phyloP scores from a whole-genome alignment of 2,329 filamentous ascomycete species.

The Dothideomycetes sp. region DNA sequence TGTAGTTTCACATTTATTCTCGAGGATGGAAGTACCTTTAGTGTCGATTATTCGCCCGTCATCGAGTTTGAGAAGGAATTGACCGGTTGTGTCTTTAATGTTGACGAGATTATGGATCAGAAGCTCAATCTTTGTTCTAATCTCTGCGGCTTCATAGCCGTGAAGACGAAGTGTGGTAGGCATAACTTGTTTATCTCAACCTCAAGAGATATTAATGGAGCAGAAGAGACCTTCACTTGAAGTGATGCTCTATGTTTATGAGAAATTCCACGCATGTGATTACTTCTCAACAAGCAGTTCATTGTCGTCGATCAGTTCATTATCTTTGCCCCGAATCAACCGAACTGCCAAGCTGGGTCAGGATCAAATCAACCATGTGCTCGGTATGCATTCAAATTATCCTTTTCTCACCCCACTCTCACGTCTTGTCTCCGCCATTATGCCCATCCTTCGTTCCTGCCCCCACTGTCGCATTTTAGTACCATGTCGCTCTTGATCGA shows the following conservation, averaged over 20 bases:
- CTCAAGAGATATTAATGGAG: no score
- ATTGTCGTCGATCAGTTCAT: background rate
- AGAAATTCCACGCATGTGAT: no score
- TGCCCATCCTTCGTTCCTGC: no score
- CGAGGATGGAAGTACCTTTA: no score
- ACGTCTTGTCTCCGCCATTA: no score
- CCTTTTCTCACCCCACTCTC: background rate
- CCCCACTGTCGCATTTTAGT: slow-evolving; percentile 1
- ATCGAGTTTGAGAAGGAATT: slow-evolving; percentile 60
- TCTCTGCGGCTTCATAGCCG: slow-evolving; percentile 33
- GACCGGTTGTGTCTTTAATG: slow-evolving; percentile 65
- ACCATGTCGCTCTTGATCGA: no score
- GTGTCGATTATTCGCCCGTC: slow-evolving; percentile 74
- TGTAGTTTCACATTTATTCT: no score
- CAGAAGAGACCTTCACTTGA: no score
- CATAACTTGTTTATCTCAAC: no score
- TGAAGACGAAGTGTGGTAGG: slow-evolving; percentile 30
- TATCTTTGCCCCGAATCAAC: slow-evolving; percentile 6
- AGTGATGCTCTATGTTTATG: no score
- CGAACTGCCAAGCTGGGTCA: slow-evolving; percentile 12
- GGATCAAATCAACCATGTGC: background rate
- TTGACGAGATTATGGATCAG: slow-evolving; percentile 68
- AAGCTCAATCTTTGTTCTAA: slow-evolving; percentile 50
- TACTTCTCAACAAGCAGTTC: slow-evolving; percentile 3
- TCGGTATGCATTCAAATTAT: slow-evolving; percentile 5